Evolutionary conservation across 2,329 filamentous ascomycete species (phyloP).

Genomic region (Metarhizium robertsii): DNA sequence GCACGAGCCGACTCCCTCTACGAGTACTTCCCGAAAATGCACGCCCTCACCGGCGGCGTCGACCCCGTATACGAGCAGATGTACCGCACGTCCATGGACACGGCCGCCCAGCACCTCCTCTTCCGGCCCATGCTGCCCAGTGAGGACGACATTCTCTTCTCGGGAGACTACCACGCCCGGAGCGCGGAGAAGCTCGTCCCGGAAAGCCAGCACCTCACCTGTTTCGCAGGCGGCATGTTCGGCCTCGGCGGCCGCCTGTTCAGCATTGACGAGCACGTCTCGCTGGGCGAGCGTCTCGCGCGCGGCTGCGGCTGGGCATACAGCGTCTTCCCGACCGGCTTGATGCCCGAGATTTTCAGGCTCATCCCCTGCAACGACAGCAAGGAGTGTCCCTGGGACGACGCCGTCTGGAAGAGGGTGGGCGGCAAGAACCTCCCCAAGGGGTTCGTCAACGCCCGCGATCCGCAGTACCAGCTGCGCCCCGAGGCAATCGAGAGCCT

Average conservation of each 20-base stretch:
- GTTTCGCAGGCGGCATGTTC: conserved; percentile 63
- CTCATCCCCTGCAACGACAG: conserved; percentile 28
- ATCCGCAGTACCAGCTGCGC: conserved; percentile 41
- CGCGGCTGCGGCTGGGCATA: conserved; percentile 65
- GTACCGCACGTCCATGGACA: conserved; percentile 51
- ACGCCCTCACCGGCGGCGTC: conserved; percentile 55
- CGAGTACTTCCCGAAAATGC: conserved; percentile 53
- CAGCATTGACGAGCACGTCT: conserved; percentile 46
- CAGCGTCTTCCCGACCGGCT: conserved; percentile 44
- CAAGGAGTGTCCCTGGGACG: conserved; percentile 23
- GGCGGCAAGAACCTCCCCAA: conserved; percentile 27
- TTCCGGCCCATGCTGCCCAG: conserved; percentile 59
- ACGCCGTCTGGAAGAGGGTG: conserved; percentile 23
- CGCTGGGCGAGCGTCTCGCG: conserved; percentile 51
- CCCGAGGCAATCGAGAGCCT: conserved; percentile 43
- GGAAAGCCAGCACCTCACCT: conserved; percentile 1
- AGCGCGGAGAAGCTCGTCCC: conserved; percentile 23
- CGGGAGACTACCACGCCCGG: conserved; percentile 33
- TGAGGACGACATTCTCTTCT: conserved; percentile 53
- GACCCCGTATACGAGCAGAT: conserved; percentile 50
- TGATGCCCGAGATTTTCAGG: conserved; percentile 45
- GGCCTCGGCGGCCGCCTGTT: conserved; percentile 57
- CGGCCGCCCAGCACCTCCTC: conserved; percentile 52
- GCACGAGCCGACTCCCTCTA: conserved; percentile 46
- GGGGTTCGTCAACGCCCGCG: conserved; percentile 53